A percentile compares a stretch with the other conserved stretches of the same genome.
phyloP scores from a whole-genome alignment of 805 yeast species.

The Sugiyamaella smithiae region DNA sequence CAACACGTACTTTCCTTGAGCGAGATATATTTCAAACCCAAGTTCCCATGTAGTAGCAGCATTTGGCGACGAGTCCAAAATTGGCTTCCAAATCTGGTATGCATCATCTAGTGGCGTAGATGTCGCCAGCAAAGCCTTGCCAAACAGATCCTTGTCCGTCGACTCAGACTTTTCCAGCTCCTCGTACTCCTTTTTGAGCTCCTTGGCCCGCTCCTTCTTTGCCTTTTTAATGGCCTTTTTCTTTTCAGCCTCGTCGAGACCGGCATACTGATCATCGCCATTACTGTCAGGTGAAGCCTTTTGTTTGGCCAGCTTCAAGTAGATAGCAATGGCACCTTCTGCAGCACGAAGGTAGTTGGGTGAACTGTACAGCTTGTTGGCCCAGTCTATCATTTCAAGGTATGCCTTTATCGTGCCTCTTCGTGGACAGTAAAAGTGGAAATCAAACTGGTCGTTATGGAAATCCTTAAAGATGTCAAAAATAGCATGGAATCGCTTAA shows the following conservation, averaged over 20 bases:
- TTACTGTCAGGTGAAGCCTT: conserved; percentile 18
- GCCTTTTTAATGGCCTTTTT: conserved; percentile 36
- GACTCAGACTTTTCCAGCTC: conserved; percentile 33
- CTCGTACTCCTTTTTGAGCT: conserved; percentile 45
- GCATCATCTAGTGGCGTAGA: conserved; percentile 44
- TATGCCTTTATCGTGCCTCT: conserved; percentile 88
- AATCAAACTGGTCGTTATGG: conserved; percentile 84
- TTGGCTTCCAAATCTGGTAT: conserved; percentile 40
- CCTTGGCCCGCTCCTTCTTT: conserved; percentile 46
- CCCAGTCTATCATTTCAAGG: conserved; percentile 76
- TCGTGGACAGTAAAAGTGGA: conserved; percentile 89
- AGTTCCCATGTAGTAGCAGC: conserved; percentile 42
- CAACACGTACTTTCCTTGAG: conserved; percentile 49
- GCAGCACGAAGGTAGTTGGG: conserved; percentile 73
- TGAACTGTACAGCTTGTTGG: conserved; percentile 63
- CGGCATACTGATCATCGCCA: conserved; percentile 21
- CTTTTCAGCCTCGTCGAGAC: conserved; percentile 32
- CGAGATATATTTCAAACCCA: conserved; percentile 43
- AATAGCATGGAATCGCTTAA: conserved; percentile 72
- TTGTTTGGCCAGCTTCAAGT: conserved; percentile 42
- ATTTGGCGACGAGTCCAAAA: conserved; percentile 20
- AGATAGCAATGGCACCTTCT: conserved; percentile 58
- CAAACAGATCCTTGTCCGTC: conserved; percentile 46
- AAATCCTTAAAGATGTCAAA: conserved; percentile 66
- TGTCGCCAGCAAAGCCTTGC: conserved; percentile 38